phyloP scores from a whole-genome alignment of 192 early-diverging fungal genomes.

The Podila minutissima region DNA sequence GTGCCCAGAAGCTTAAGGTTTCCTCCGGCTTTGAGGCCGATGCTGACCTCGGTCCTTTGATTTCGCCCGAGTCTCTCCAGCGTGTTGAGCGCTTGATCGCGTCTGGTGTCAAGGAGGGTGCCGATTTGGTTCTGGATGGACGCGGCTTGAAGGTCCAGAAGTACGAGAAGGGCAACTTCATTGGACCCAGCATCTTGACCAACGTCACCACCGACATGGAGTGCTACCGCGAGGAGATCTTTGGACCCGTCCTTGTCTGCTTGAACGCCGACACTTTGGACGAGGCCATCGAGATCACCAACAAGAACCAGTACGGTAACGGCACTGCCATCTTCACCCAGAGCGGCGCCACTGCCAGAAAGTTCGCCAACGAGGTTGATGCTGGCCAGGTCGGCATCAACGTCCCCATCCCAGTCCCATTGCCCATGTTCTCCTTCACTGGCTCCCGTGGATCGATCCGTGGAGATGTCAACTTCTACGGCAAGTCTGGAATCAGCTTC shows the following conservation, averaged over 20 bases:
- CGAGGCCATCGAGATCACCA: conserved; percentile 91
- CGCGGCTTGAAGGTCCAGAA: conserved; percentile 75
- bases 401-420: conserved; percentile 95
- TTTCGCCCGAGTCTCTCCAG: conserved; percentile 78
- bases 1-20: conserved; percentile 85
- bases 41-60: conserved; percentile 93
- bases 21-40: conserved; percentile 84
- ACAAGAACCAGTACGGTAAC: conserved; percentile 91
- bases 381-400: conserved; percentile 92
- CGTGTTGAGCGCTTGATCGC: conserved; percentile 84
- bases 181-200: conserved; percentile 90
- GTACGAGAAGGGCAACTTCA: conserved; percentile 94
- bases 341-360: conserved; percentile 86
- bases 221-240: conserved; percentile 95
- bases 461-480: conserved; percentile 97
- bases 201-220: conserved; percentile 81
- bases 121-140: conserved; percentile 87
- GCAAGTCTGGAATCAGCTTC: conserved; percentile 80
- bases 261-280: conserved; percentile 87
- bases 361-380: conserved; percentile 89
- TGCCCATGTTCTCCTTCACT: conserved; percentile 98
- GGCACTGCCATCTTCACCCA: conserved; percentile 91
- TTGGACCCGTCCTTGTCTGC: conserved; percentile 92
- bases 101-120: conserved; percentile 88
- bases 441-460: conserved; percentile 89